phyloP scores from a whole-genome alignment of 345 rosid species.

The Brassica incana region DNA sequence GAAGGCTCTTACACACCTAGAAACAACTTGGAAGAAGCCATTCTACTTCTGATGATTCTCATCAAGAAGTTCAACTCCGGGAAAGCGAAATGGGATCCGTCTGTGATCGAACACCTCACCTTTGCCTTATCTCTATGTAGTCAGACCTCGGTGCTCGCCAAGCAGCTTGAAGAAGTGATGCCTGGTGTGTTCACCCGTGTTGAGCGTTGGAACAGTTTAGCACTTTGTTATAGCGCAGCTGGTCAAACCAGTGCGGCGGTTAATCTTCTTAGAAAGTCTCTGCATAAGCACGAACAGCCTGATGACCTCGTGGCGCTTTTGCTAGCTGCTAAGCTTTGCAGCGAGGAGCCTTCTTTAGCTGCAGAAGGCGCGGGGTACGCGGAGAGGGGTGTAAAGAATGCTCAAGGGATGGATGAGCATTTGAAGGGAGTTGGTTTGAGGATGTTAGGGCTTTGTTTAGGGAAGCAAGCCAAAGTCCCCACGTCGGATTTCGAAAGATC shows the following conservation, averaged over 20 bases:
- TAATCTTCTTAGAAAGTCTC: conserved; percentile 78
- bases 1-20: conserved; percentile 82
- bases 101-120: conserved; percentile 78
- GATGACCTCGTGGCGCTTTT: conserved; percentile 67
- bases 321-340: conserved; percentile 84
- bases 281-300: conserved; percentile 75
- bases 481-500: conserved; percentile 86
- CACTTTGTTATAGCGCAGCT: conserved; percentile 71
- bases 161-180: conserved; percentile 78
- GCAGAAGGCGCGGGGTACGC: conserved; percentile 80
- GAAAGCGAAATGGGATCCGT: conserved; percentile 73
- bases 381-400: conserved; percentile 56
- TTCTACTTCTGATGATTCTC: conserved; percentile 84
- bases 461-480: conserved; percentile 72
- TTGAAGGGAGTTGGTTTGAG: conserved; percentile 72
- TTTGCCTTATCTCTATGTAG: conserved; percentile 73
- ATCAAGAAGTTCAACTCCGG: conserved; percentile 63
- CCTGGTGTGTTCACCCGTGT: conserved; percentile 76
- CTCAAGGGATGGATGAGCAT: conserved; percentile 66
- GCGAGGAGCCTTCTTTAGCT: conserved; percentile 67
- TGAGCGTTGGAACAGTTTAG: conserved; percentile 81
- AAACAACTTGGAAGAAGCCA: conserved; percentile 88
- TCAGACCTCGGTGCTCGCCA: conserved; percentile 73
- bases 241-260: conserved; percentile 63
- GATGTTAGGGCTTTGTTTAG: conserved; percentile 83